Percentiles rank a stretch among this genome's conserved stretches.
These are phyloP conservation scores for Cucurbita ficifolia DNA, from an alignment of 306 rosid species.

Conservation along the genomic window DNA sequence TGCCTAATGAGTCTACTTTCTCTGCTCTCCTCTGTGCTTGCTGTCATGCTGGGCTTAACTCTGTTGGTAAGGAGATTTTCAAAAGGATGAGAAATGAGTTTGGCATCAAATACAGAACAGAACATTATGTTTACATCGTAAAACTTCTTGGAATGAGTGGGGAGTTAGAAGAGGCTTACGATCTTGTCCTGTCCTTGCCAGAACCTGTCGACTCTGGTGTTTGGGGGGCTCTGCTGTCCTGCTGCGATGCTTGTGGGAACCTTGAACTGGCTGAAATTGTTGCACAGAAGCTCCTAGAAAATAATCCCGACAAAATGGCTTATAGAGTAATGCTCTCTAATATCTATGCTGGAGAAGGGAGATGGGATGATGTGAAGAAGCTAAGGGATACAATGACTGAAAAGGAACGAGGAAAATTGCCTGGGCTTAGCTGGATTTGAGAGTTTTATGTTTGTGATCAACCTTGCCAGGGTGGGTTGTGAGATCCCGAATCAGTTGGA, in stretches of 20 bases:
- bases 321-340: slow-evolving; percentile 72
- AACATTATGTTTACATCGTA: slow-evolving; percentile 77
- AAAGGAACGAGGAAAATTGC: slow-evolving; percentile 33
- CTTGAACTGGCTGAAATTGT: slow-evolving; percentile 56
- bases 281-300: slow-evolving; percentile 37
- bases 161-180: slow-evolving; percentile 62
- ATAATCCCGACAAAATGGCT: slow-evolving; percentile 26
- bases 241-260: slow-evolving; percentile 61
- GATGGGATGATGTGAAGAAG: slow-evolving; percentile 60
- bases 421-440: slow-evolving; percentile 58
- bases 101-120: slow-evolving; percentile 35
- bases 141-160: slow-evolving; percentile 81
- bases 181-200: slow-evolving; percentile 39
- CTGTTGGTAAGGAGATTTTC: slow-evolving; percentile 52
- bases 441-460: slow-evolving; percentile 5
- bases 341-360: slow-evolving; percentile 56
- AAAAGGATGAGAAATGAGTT: slow-evolving; percentile 50
- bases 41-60: slow-evolving; percentile 65
- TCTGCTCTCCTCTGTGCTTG: slow-evolving; percentile 78
- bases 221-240: slow-evolving; percentile 71
- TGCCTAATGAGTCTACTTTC: slow-evolving; percentile 70
- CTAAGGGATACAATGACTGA: slow-evolving; percentile 44
- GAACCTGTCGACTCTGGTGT: slow-evolving; percentile 70
- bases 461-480: background rate
- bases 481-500: no score